Evolutionary conservation across 306 rosid genomes (phyloP), one percentile per base, ranked within the genome.

Genomic region (Quercus dentata): DNA sequence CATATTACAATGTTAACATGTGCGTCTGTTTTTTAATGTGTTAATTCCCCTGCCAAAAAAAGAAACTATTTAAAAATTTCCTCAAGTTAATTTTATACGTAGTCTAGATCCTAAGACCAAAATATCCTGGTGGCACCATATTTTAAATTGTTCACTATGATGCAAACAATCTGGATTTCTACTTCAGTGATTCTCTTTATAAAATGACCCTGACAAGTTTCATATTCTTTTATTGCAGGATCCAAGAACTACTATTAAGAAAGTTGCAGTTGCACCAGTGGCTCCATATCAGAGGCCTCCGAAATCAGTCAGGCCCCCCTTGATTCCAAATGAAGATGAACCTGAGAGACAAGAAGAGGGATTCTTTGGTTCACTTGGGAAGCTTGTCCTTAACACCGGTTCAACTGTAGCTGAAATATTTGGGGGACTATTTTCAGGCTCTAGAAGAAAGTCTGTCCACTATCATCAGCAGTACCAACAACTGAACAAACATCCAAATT

Each of bases 361-460:
- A 30, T 89, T 96, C 83, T 89, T 96, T 78, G 90, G 96, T 74
- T 96, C 98, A 4, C 79, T 96, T 5, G 98, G 99, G 79, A 93
- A 77, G 86, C 91, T 96, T 71, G 59, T 91, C 75, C 69, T 94
- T 21, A 90, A 88, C 87, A 89, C 94, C 1, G 83, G 98, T 23
- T 83, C 97, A 49, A 87, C 95, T 25, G 80, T 92, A 85, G 85
- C 83, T 41, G 94, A 90, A 52, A 89, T 91, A 1, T 77, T 91
- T 27, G 91, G 92, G 49, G 85, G 90, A 51, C 44, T 94, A 23
- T 89, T 94, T 87, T 61, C 90, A 56, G 81, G 90, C 44, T 88
- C 86, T 56, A 91, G 89, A 84, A 91, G 95, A 33, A 92, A 94
- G 88, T 86, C 96, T 54, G 67, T 77, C 19, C 89, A 83, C 30